These are phyloP conservation scores for Globisporangium viniferum DNA, from an alignment of 352 stramenopile species.

Conservation along the genomic window DNA sequence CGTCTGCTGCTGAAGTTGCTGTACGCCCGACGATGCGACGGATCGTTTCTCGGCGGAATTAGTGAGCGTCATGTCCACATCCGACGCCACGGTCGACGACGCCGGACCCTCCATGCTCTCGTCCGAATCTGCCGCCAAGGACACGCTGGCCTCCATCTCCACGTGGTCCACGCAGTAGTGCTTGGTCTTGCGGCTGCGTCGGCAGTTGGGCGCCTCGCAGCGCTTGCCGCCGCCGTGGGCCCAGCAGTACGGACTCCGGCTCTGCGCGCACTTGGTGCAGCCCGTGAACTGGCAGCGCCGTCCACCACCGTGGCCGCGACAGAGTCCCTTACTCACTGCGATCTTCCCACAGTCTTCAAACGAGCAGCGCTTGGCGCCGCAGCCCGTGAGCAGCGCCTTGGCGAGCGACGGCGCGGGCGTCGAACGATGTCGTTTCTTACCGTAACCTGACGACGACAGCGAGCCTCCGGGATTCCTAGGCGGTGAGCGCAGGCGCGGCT, in stretches of 20 bases:
- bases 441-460: slow-evolving; percentile 8
- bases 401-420: slow-evolving; percentile 39
- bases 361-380: slow-evolving; percentile 64
- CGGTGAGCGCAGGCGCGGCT: slow-evolving; percentile 5
- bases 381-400: slow-evolving; percentile 40
- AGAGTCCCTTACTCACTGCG: slow-evolving; percentile 68
- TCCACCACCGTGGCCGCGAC: slow-evolving; percentile 67
- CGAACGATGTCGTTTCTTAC: slow-evolving; percentile 46
- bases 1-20: slow-evolving; percentile 18
- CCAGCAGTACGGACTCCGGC: slow-evolving; percentile 71
- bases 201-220: slow-evolving; percentile 65
- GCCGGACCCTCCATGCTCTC: slow-evolving; percentile 37
- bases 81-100: slow-evolving; percentile 30
- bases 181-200: slow-evolving; percentile 71
- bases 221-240: slow-evolving; percentile 69
- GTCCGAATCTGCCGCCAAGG: slow-evolving; percentile 37
- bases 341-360: slow-evolving; percentile 70
- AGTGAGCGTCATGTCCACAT: slow-evolving; percentile 25
- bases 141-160: slow-evolving; percentile 51
- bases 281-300: slow-evolving; percentile 56
- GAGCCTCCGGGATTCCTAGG: neutral
- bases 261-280: slow-evolving; percentile 76
- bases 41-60: slow-evolving; percentile 3
- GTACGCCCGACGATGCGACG: slow-evolving; percentile 7
- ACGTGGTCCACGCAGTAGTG: slow-evolving; percentile 77